These are phyloP conservation scores for Amanita pseudoporphyria DNA, from an alignment of 768 basidiomycete genomes.

Conservation along the genomic window DNA sequence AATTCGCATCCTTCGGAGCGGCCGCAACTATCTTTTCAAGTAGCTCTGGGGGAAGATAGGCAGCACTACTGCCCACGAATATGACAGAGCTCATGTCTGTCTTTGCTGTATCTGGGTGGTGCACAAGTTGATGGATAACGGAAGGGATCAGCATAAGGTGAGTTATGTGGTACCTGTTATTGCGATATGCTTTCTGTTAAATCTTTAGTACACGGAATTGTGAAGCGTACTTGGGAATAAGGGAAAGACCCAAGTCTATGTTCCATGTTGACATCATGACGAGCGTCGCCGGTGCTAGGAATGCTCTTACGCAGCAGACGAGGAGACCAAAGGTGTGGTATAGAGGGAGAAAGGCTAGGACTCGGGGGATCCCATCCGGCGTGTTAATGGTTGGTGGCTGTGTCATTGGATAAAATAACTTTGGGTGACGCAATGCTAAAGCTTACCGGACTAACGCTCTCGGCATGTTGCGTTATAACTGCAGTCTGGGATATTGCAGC, in stretches of 20 bases:
- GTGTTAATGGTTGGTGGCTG: conserved; percentile 30
- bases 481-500: conserved; percentile 30
- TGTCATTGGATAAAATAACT: not conserved
- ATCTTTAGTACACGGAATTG: too few species aligned
- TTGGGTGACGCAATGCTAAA: not conserved
- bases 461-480: conserved; percentile 18
- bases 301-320: conserved; percentile 35
- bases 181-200: too few species aligned
- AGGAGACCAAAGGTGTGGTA: conserved; percentile 64
- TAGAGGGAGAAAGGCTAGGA: conserved; percentile 54
- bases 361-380: conserved; percentile 36
- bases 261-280: conserved; percentile 58
- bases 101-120: conserved; percentile 38
- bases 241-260: conserved; percentile 5
- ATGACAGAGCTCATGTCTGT: conserved; percentile 45
- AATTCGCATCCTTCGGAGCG: conserved; percentile 21
- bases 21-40: conserved; percentile 28
- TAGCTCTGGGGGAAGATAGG: conserved; percentile 55
- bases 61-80: conserved; percentile 43
- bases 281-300: conserved; percentile 35
- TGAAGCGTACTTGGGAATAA: not conserved
- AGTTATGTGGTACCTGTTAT: conserved; percentile 44
- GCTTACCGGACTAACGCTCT: conserved; percentile 31
- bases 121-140: conserved; percentile 52
- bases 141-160: conserved; percentile 49